These are phyloP conservation scores for Trichoderma sp. DNA, from an alignment of 2,329 filamentous ascomycete species.

Conservation along the genomic window DNA sequence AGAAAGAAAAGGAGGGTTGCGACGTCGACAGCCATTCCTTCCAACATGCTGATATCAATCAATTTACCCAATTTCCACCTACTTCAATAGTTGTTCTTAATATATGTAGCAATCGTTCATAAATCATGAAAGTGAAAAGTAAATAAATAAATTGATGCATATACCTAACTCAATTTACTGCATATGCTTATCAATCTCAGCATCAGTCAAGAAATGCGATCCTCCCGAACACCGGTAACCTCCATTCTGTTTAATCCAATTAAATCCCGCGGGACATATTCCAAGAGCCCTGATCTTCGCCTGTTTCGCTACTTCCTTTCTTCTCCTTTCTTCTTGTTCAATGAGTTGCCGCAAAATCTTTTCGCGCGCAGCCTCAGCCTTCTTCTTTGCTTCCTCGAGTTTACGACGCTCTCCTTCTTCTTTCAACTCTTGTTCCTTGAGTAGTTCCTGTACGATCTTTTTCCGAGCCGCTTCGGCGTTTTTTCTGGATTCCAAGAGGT, in stretches of 20 bases:
- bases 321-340: slow-evolving; percentile 27
- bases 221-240: slow-evolving; percentile 65
- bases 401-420: neutral
- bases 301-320: slow-evolving; percentile 41
- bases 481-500: slow-evolving; percentile 32
- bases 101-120: neutral
- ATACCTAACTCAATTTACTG: neutral
- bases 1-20: too few species aligned
- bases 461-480: slow-evolving; percentile 32
- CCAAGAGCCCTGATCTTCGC: slow-evolving; percentile 53
- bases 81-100: neutral
- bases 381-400: slow-evolving; percentile 26
- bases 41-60: neutral
- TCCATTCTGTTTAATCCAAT: slow-evolving; percentile 57
- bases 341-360: slow-evolving; percentile 33
- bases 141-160: neutral
- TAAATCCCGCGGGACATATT: slow-evolving; percentile 52
- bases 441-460: slow-evolving; percentile 33
- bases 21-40: too few species aligned
- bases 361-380: slow-evolving; percentile 33
- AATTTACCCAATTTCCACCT: neutral
- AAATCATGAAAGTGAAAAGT: neutral
- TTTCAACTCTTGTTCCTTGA: neutral
- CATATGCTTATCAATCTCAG: neutral
- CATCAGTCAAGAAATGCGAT: slow-evolving; percentile 44